Evolutionary conservation across 371 early-diverging fungal genomes (phyloP).

Genomic region (Apophysomyces trapeziformis): DNA sequence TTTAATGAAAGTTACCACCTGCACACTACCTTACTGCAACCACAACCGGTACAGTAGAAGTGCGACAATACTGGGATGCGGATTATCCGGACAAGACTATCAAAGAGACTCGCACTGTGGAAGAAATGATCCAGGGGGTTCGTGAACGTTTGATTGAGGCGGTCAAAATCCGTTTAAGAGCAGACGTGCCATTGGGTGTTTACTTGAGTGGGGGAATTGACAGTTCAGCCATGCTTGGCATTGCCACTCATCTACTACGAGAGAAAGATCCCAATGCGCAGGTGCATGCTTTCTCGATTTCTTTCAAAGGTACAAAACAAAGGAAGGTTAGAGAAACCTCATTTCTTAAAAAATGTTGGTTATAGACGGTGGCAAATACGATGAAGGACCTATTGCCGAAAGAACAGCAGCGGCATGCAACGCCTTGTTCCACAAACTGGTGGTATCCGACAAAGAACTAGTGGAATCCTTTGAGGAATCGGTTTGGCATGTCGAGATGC

Average conservation of each 20-base stretch:
- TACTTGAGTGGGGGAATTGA: constrained; percentile 34
- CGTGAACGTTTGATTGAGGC: constrained; percentile 29
- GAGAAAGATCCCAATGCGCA: constrained; percentile 26
- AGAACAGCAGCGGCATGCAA: constrained; percentile 22
- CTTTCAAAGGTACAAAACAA: constrained; percentile 17
- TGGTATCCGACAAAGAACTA: constrained; percentile 20
- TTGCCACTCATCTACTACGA: constrained; percentile 21
- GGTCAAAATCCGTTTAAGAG: constrained; percentile 24
- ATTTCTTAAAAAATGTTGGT: neutral
- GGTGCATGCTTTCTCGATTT: constrained; percentile 25
- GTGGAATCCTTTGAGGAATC: constrained; percentile 24
- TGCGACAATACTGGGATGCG: constrained; percentile 30
- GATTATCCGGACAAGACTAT: constrained; percentile 30
- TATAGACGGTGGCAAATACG: constrained; percentile 17
- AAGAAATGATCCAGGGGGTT: constrained; percentile 32
- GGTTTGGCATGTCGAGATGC: constrained; percentile 28
- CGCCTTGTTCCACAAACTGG: constrained; percentile 25
- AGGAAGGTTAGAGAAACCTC: neutral
- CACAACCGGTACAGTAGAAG: constrained; percentile 18
- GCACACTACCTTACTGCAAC: constrained; percentile 23
- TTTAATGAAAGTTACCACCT: constrained; percentile 21
- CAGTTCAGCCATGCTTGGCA: constrained; percentile 27
- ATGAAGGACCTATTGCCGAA: constrained; percentile 30
- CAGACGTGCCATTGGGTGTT: constrained; percentile 29
- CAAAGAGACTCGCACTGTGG: constrained; percentile 24